Conservation (phyloP, 1,284 basidiomycete genomes). For the Athelia sp. region DNA sequence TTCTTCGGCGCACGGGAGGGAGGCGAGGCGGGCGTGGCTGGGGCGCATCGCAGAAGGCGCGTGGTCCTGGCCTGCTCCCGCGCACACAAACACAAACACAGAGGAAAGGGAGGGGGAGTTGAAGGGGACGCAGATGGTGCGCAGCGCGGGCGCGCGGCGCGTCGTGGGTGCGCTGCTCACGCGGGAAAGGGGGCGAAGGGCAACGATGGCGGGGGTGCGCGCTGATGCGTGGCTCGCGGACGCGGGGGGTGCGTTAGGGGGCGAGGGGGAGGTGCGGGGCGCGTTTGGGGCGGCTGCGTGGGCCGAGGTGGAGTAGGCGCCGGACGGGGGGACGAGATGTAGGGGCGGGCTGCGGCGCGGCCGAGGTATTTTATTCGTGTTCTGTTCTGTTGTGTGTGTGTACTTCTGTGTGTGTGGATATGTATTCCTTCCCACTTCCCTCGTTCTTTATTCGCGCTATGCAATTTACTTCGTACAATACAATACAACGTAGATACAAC, state of each 20-base stretch:
- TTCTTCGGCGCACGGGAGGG: conserved; percentile 10
- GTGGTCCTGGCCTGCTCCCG: conserved; percentile 57
- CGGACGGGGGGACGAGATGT: too few relatives aligned
- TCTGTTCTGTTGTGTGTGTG: too few relatives aligned
- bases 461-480: too few relatives aligned
- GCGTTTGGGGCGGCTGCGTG: too few relatives aligned
- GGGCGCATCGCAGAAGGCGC: conserved; percentile 78
- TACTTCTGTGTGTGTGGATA: too few relatives aligned
- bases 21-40: conserved; percentile 47
- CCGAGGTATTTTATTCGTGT: too few relatives aligned
- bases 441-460: too few relatives aligned
- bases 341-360: too few relatives aligned
- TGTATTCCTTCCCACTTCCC: too few relatives aligned
- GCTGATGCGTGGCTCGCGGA: conserved; percentile 59
- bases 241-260: conserved; percentile 7
- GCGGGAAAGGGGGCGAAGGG: conserved; percentile 60
- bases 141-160: conserved; percentile 41
- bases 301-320: too few relatives aligned
- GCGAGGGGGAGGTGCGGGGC: conserved; percentile 1
- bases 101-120: conserved; percentile 20
- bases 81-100: not conserved
- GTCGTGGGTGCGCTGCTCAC: conserved; percentile 64
- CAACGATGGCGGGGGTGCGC: conserved; percentile 60
- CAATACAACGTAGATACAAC: too few relatives aligned
- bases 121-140: conserved; percentile 32